Percentiles rank a stretch among this genome's conserved stretches.
These are phyloP conservation scores for Boletus vermiculosoides DNA, from an alignment of 768 basidiomycete species.

Conservation along the genomic window DNA sequence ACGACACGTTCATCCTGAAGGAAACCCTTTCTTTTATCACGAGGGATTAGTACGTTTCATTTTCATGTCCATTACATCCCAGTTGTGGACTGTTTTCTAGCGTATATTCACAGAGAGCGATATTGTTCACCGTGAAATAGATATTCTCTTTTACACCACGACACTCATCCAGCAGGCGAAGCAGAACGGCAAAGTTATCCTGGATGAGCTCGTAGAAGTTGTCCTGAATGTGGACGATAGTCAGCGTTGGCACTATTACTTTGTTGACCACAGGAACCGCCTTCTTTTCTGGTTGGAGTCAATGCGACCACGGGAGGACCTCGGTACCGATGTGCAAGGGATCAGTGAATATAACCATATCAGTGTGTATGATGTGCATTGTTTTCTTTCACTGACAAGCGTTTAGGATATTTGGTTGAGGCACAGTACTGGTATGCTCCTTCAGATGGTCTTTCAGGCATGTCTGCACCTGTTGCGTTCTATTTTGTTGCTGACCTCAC, in stretches of 20 bases:
- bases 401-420: constrained; percentile 12
- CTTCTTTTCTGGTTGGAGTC: constrained; percentile 19
- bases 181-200: background rate
- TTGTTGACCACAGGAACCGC: constrained; percentile 15
- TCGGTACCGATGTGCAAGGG: constrained; percentile 7
- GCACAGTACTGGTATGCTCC: constrained; percentile 14
- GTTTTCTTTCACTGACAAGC: background rate
- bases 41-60: constrained; percentile 8
- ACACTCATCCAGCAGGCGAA: constrained; percentile 9
- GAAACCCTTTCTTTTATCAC: constrained; percentile 13
- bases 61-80: background rate
- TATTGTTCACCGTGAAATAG: background rate
- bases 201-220: constrained; percentile 11
- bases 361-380: constrained; percentile 3
- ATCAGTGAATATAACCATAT: constrained; percentile 7
- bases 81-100: background rate
- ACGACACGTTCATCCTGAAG: constrained; percentile 16
- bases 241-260: constrained; percentile 14
- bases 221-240: constrained; percentile 9
- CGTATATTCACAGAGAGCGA: constrained; percentile 17
- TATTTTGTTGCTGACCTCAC: background rate
- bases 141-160: constrained; percentile 3
- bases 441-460: background rate
- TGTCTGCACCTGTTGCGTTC: background rate
- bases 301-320: background rate